A percentile compares a stretch with the other conserved stretches of the same genome.
Evolutionary conservation across 2,329 filamentous ascomycete species (phyloP).

Genomic region (Cladosporium colombiae): DNA sequence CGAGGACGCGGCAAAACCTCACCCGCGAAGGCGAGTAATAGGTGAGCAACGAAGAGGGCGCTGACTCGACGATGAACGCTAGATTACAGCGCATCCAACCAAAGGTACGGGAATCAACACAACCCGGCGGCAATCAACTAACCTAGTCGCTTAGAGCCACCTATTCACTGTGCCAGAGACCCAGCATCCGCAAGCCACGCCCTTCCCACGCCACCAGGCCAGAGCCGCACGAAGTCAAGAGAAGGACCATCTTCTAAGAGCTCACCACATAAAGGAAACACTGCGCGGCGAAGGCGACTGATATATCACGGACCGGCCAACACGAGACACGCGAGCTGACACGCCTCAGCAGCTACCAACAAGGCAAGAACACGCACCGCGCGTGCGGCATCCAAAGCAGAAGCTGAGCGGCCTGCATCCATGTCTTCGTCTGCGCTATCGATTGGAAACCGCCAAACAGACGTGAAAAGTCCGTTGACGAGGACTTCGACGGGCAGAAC

Average conservation of each 20-base stretch:
- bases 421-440: background rate
- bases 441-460: background rate
- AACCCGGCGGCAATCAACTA: background rate
- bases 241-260: too few relatives aligned
- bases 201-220: background rate
- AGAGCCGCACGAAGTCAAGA: too few relatives aligned
- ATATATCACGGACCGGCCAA: background rate
- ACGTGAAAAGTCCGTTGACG: background rate
- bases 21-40: background rate
- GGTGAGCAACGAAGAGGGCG: background rate
- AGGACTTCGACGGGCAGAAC: background rate
- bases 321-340: background rate
- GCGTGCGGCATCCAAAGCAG: background rate
- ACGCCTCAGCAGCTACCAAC: background rate
- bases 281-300: background rate
- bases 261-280: background rate
- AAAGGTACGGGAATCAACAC: background rate
- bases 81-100: background rate
- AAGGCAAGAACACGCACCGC: background rate
- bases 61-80: too few relatives aligned
- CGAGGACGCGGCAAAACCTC: too few relatives aligned
- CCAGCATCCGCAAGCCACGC: background rate
- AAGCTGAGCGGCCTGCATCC: background rate
- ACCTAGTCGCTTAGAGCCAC: background rate
- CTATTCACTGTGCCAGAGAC: too few relatives aligned